Base-by-base conservation (phyloP, 495 filamentous ascomycete genomes). In the Aspergillus ellipticus region DNA sequence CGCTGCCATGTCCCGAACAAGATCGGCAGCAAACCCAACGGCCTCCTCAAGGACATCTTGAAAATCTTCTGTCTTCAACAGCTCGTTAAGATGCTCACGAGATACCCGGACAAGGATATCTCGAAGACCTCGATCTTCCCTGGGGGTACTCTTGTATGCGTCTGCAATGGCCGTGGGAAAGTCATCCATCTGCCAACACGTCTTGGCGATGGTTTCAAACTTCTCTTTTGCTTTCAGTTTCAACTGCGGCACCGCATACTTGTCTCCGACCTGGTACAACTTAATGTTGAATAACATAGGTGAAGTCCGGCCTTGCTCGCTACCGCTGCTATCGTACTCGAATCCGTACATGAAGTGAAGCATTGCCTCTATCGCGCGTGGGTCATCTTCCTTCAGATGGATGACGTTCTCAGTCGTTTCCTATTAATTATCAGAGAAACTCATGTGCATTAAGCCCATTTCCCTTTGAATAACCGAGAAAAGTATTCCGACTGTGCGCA, bases 221-320 rank as follows among this genome's bases (percentile, higher is more conserved):
- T 70, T 75, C 24, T 66, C 48, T 21, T 53, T 56, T 0, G 73
- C 65, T 9, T 74, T 55, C 0, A 61, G 28, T 55, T 76, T 74
- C 8, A 81, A 56, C 11, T 42, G 56, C 0, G 51, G 57, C 4
- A 81, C 63, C 19, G 61, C 58, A 53, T 71, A 78, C 48, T 76
- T 78, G 51, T 79, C 72, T 3, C 69, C 74, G 21, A 76, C 66
- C 4, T 67, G 52, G 48, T 78, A 81, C n/a, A 76, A 60, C n/a
- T 65, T 62, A 19, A 68, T 58, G 51, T 75, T 63, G 53, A 72
- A 65, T 5, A 70, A 33, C 24, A 72, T 46, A 24, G 60, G 42
- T 10, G 51, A 62, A 8, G 39, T 42, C 24, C 53, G 51, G 33
- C 61, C 60, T 15, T 59, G 58, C 24, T 60, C 28, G 50, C 55